Evolutionary conservation across 2,329 filamentous ascomycete species (phyloP).

Genomic region (Botrytis aclada): DNA sequence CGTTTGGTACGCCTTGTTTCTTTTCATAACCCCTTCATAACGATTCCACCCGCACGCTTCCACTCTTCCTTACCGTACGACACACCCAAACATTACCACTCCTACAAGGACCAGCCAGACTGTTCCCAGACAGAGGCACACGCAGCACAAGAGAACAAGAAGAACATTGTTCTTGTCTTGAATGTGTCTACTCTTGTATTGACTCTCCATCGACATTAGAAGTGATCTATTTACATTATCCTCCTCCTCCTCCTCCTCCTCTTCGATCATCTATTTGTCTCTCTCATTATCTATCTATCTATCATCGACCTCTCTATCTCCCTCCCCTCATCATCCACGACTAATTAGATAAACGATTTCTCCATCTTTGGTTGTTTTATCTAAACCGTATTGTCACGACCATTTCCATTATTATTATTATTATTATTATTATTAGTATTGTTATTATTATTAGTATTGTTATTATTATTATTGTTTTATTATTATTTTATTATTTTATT

Average conservation of each 20-base stretch:
- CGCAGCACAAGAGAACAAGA: neutral
- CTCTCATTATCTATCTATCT: neutral
- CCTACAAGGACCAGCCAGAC: neutral
- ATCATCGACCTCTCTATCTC: neutral
- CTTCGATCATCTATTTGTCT: neutral
- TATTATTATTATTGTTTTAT: neutral
- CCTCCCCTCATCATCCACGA: neutral
- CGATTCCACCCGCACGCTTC: conserved; percentile 1
- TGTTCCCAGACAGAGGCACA: neutral
- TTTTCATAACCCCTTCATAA: neutral
- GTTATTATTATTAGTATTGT: neutral
- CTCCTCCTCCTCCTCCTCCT: neutral
- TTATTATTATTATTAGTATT: neutral
- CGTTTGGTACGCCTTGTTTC: neutral
- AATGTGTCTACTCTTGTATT: neutral
- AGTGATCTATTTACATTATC: neutral
- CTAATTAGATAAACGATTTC: neutral
- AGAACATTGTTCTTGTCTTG: neutral
- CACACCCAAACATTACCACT: neutral
- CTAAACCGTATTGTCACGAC: no score
- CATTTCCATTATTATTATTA: neutral
- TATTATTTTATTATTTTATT: neutral
- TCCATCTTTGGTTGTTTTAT: neutral
- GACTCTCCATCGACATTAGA: neutral
- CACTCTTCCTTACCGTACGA: conserved; percentile 7